Percentiles rank a stretch among this genome's conserved stretches.
Conservation (phyloP, 768 basidiomycete genomes). For the Kwoniella bestiolae region DNA sequence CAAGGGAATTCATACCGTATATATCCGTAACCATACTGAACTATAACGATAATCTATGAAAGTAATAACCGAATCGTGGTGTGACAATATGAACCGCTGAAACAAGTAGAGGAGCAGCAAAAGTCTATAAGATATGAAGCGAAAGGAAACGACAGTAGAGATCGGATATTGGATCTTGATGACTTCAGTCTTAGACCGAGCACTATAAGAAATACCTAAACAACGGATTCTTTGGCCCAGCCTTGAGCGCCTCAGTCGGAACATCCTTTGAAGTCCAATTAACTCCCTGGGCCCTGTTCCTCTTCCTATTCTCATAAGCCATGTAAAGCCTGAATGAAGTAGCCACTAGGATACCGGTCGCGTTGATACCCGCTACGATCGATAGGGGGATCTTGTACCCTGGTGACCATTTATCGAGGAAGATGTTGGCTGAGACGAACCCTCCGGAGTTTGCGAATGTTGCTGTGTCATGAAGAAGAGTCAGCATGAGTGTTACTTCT, state of each 20-base stretch:
- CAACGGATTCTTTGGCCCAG: constrained; percentile 32
- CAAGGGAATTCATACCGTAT: neutral
- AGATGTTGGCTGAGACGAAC: constrained; percentile 42
- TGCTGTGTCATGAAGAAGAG: neutral
- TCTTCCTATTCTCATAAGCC: constrained; percentile 25
- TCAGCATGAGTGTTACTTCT: no score
- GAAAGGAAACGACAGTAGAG: neutral
- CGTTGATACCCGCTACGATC: constrained; percentile 32
- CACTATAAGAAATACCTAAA: constrained; percentile 39
- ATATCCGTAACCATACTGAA: no score
- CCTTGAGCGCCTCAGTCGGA: constrained; percentile 35
- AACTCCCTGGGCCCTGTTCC: constrained; percentile 46
- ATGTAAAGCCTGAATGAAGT: constrained; percentile 25
- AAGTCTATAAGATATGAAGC: no score
- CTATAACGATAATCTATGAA: no score
- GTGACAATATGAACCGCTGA: no score
- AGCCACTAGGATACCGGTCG: constrained; percentile 21
- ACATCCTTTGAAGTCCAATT: constrained; percentile 41
- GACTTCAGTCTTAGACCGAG: no score
- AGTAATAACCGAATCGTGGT: no score
- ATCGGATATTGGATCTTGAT: neutral
- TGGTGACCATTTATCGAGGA: constrained; percentile 33
- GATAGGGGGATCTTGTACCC: constrained; percentile 24
- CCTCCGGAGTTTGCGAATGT: constrained; percentile 37
- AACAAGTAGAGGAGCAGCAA: no score